Evolutionary conservation across 257 asterid genomes (phyloP), one percentile per base, ranked within the genome.

Genomic region (Nicotiana noctiflora): DNA sequence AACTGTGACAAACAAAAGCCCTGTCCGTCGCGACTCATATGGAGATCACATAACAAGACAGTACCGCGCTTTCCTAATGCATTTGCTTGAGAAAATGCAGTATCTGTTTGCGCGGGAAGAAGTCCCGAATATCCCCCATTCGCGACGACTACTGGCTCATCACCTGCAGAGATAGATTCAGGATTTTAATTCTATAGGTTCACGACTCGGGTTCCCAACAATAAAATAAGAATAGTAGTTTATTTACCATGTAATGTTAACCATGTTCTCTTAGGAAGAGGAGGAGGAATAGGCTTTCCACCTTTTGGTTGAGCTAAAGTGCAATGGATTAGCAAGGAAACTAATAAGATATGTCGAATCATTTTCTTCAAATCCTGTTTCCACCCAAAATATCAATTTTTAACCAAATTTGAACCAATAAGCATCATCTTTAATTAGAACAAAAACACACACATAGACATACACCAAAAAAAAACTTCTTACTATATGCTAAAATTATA

Each of bases 111-210:
- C 7, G 86, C 89, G 0, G 99, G 98, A 84, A 86, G 92, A 76
- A 90, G 82, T 52, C 99, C 99, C 2, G 99, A 89, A 84, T 83
- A 92, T 82, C 98, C 94, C 55, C 94, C 93, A 1, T 76, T 82
- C 5, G 88, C 90, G 56, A 85, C 83, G 6, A 83, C 81, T 2
- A 81, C 51, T 18, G 90, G 90, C 72, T 87, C 85, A 27, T 23
- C 81, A 7, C 89, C 89, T 86, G 83, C 12, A 40, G 12, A 40
- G 12, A 40, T 0, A 10, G 3, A 40, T 40, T 8, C 3, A 40
- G 49, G 49, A 40, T 40, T 8, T 40, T 8, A 40, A 40, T 40
- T 40, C 49, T 40, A 40, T 40, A 2, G 49, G 49, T 40, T 40
- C 12, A 40, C 2, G 49, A 40, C 49, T 40, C 12, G 49, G 12